Evolutionary conservation across 768 basidiomycete genomes (phyloP), one percentile per base, ranked within the genome.

Genomic region (Arthromyces matolae): DNA sequence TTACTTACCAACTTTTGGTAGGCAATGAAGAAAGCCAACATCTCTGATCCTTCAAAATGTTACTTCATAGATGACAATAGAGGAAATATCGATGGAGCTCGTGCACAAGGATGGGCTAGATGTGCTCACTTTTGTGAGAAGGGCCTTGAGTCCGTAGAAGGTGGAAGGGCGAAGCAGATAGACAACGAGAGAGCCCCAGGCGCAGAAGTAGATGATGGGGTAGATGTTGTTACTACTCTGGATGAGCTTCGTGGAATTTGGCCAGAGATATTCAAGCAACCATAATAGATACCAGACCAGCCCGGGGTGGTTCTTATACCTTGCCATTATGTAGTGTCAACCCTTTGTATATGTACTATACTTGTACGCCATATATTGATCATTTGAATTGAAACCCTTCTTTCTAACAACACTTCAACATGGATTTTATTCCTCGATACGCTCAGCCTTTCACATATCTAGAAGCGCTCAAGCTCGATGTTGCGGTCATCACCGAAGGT

Each of bases 51-150:
- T 1, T 73, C 77, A 9, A 86, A 80, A 60, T 89, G 84, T 55
- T 81, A 82, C 53, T 93, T 93, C 59, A 64, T 93, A 23, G 90
- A 93, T 55, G 90, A 93, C 61, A 91, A 76, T 55, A 68, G 78
- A 58, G 60, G 64, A 18, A 92, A 93, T 54, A 77, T 92, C 18
- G 68, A 78, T 46, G 80, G 81, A 13, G 90, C 90, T 7, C 72
- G 71, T 45, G 64, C 66, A 14, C 64, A 83, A 9, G 83, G 83
- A 2, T 93, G 90, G 90, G 79, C 73, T 0, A 76, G 77, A 49
- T 85, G 84, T 37, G 86, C 80, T 3, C 84, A 90, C 59, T 92
- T 89, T 55, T 80, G 80, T 54, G 89, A 92, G 64, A 61, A 61
- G n/a, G 84, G 82, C 1, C 55, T 84, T 8, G 77, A 82, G 40